phyloP scores from a whole-genome alignment of 129 eudicot species.

The Daucus carota region DNA sequence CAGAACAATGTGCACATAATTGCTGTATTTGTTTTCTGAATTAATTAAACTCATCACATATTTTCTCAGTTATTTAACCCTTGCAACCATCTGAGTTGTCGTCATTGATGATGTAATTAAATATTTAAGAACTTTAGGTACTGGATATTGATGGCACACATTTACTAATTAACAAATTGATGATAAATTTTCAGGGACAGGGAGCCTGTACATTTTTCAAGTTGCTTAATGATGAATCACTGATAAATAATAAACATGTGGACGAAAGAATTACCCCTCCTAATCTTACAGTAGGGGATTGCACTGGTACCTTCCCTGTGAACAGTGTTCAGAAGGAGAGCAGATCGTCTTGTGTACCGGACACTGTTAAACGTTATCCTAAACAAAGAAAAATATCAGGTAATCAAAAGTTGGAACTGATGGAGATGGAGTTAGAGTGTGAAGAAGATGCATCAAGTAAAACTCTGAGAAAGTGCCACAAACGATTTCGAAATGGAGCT shows the following conservation, averaged over 20 bases:
- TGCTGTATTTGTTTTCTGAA: too few relatives aligned
- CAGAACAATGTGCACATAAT: neutral
- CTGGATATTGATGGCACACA: neutral
- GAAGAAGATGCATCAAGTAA: neutral
- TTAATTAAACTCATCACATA: neutral
- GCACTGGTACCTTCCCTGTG: neutral
- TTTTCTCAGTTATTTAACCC: too few relatives aligned
- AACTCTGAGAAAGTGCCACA: slow-evolving; percentile 2
- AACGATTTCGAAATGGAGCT: neutral
- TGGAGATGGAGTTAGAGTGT: neutral
- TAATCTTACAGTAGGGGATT: neutral
- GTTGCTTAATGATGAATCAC: neutral
- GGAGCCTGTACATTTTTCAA: slow-evolving; percentile 5
- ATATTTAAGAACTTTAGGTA: neutral
- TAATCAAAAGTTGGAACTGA: neutral
- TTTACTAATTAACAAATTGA: neutral
- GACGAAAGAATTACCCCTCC: neutral
- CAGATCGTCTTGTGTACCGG: neutral
- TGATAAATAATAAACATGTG: neutral
- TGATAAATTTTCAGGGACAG: slow-evolving; percentile 7
- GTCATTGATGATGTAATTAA: neutral
- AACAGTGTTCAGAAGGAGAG: neutral
- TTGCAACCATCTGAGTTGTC: too few relatives aligned
- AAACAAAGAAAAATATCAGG: neutral
- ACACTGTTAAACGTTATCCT: neutral